phyloP scores from a whole-genome alignment of 768 basidiomycete species.

The Tricholoma hemisulphureum region DNA sequence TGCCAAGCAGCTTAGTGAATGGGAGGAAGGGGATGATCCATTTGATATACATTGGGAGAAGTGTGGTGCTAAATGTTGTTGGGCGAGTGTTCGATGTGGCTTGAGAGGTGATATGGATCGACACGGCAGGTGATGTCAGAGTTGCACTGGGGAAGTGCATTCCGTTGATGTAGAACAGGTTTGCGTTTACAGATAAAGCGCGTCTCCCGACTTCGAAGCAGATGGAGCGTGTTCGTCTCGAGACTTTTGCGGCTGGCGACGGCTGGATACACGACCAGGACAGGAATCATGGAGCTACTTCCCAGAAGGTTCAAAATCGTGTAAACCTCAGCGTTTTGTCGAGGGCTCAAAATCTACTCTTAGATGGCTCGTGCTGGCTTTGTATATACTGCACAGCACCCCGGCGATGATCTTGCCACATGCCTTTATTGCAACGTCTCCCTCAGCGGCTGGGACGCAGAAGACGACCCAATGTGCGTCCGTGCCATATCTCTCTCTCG shows the following conservation, averaged over 20 bases:
- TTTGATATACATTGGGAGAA: slow-evolving; percentile 78
- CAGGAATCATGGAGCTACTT: slow-evolving; percentile 65
- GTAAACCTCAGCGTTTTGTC: background rate
- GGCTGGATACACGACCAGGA: slow-evolving; percentile 70
- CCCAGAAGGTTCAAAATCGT: slow-evolving; percentile 52
- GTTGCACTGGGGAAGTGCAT: background rate
- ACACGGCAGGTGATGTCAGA: slow-evolving; percentile 46
- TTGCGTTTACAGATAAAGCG: slow-evolving; percentile 51
- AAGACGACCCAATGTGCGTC: slow-evolving; percentile 84
- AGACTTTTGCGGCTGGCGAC: slow-evolving; percentile 55
- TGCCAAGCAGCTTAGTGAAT: slow-evolving; percentile 76
- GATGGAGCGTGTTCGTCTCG: slow-evolving; percentile 72
- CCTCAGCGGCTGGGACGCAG: slow-evolving; percentile 83
- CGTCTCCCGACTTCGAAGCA: slow-evolving; percentile 64
- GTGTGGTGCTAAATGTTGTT: slow-evolving; percentile 63
- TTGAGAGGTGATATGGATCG: slow-evolving; percentile 55
- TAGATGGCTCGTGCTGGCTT: slow-evolving; percentile 93
- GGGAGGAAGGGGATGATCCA: slow-evolving; percentile 85
- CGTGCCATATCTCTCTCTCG: background rate
- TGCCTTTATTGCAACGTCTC: slow-evolving; percentile 84
- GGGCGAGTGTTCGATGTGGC: slow-evolving; percentile 81
- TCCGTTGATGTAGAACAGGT: slow-evolving; percentile 40
- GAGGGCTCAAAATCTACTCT: slow-evolving; percentile 1
- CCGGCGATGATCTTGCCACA: slow-evolving; percentile 75
- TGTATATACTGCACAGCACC: slow-evolving; percentile 65